Evolutionary conservation across 805 yeast genomes (phyloP).

Genomic region (Cyberlindnera mississippiensis): DNA sequence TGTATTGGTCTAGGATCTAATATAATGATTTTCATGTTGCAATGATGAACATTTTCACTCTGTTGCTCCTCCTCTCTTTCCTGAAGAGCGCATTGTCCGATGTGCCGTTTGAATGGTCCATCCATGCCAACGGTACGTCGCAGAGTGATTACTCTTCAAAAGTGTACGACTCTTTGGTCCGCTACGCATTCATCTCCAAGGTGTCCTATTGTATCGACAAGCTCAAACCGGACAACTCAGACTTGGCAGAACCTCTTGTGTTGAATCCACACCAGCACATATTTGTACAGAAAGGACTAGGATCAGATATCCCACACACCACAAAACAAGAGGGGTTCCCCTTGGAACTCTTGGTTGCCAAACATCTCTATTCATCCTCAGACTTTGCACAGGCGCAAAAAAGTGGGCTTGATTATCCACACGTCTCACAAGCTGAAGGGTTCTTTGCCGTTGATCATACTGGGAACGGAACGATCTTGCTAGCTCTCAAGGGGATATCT

Average conservation of each 20-base stretch:
- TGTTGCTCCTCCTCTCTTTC: too few relatives aligned
- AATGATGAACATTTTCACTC: too few relatives aligned
- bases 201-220: slow-evolving; percentile 21
- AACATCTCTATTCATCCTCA: not conserved
- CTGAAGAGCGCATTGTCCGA: too few relatives aligned
- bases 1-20: too few relatives aligned
- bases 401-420: not conserved
- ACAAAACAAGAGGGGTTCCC: not conserved
- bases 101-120: too few relatives aligned
- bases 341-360: slow-evolving; percentile 12
- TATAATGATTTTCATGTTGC: too few relatives aligned
- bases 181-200: slow-evolving; percentile 21
- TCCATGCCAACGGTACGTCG: too few relatives aligned
- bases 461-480: slow-evolving; percentile 38
- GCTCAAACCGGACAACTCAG: slow-evolving; percentile 4
- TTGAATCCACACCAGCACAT: slow-evolving; percentile 18
- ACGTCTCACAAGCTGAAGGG: slow-evolving; percentile 32
- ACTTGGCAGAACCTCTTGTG: slow-evolving; percentile 16
- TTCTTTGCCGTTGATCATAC: slow-evolving; percentile 48
- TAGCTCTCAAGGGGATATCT: slow-evolving; percentile 62
- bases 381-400: not conserved
- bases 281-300: slow-evolving; percentile 12
- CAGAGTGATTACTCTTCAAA: too few relatives aligned
- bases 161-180: slow-evolving; percentile 17
- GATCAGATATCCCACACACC: not conserved